phyloP scores from a whole-genome alignment of 2,329 filamentous ascomycete genomes.

The Aspergillus nomiae region DNA sequence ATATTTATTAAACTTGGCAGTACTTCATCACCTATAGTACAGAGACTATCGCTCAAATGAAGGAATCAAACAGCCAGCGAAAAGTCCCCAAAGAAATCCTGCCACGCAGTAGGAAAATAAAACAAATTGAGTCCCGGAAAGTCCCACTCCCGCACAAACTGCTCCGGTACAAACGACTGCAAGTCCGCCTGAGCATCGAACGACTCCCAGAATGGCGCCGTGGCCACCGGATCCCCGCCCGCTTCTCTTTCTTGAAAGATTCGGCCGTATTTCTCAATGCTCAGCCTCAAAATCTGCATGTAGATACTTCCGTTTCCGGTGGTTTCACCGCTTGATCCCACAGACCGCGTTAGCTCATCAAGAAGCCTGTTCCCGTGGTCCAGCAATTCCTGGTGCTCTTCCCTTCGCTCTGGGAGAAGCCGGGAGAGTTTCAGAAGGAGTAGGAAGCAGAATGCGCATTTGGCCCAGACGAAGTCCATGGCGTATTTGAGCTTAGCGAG shows the following conservation, averaged over 20 bases:
- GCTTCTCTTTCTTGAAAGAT: slow-evolving; percentile 42
- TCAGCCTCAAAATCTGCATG: slow-evolving; percentile 52
- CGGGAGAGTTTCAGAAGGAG: slow-evolving; percentile 56
- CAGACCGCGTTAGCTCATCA: slow-evolving; percentile 42
- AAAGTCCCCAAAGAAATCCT: slow-evolving; percentile 52
- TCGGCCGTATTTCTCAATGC: slow-evolving; percentile 54
- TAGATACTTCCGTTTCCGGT: slow-evolving; percentile 51
- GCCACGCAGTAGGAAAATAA: slow-evolving; percentile 51
- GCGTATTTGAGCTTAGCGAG: slow-evolving; percentile 55
- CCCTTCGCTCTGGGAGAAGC: slow-evolving; percentile 47
- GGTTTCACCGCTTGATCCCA: slow-evolving; percentile 31
- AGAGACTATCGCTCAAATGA: not conserved
- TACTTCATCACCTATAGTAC: not conserved
- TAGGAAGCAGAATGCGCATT: slow-evolving; percentile 60
- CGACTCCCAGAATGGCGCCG: slow-evolving; percentile 34
- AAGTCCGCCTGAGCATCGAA: slow-evolving; percentile 50
- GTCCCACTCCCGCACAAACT: slow-evolving; percentile 62
- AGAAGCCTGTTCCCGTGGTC: slow-evolving; percentile 48
- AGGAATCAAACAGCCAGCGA: slow-evolving; percentile 28
- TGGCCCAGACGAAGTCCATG: slow-evolving; percentile 62
- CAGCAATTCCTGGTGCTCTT: slow-evolving; percentile 45
- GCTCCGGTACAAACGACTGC: slow-evolving; percentile 56
- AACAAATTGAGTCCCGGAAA: slow-evolving; percentile 58
- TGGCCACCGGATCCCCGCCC: slow-evolving; percentile 13
- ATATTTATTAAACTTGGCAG: not conserved